A percentile compares a stretch with the other conserved stretches of the same genome.
phyloP scores from a whole-genome alignment of 768 basidiomycete species.

The Agaricus blazei region DNA sequence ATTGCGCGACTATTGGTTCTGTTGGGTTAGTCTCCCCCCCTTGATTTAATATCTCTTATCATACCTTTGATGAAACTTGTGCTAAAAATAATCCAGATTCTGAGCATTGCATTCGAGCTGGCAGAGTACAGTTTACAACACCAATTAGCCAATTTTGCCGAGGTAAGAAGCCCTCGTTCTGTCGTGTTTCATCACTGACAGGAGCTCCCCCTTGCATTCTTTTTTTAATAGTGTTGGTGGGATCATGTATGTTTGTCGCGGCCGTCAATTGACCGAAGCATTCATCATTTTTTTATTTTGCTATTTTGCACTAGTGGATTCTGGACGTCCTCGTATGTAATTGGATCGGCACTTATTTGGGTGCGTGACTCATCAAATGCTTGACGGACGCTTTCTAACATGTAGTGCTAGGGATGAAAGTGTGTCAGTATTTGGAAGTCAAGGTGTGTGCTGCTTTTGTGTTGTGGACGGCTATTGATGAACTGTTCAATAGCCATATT shows the following conservation, averaged over 20 bases:
- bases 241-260: constrained; percentile 61
- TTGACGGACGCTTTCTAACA: constrained; percentile 13
- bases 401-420: constrained; percentile 65
- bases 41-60: constrained; percentile 7
- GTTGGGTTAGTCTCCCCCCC: constrained; percentile 56
- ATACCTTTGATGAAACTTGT: neutral
- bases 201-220: neutral
- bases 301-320: constrained; percentile 54
- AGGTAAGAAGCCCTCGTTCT: constrained; percentile 44
- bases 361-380: constrained; percentile 29
- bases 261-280: constrained; percentile 1
- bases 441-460: constrained; percentile 46
- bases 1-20: constrained; percentile 90
- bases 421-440: constrained; percentile 83
- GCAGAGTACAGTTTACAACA: constrained; percentile 88
- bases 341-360: constrained; percentile 82
- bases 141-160: constrained; percentile 83
- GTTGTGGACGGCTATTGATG: constrained; percentile 9
- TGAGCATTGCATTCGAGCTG: constrained; percentile 84
- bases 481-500: constrained; percentile 54
- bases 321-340: constrained; percentile 85
- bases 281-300: constrained; percentile 9
- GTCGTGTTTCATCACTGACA: constrained; percentile 13
- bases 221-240: constrained; percentile 73
- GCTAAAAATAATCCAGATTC: constrained; percentile 43